A percentile compares a stretch with the other conserved stretches of the same genome.
Evolutionary conservation across 176 grass and related monocot genomes (phyloP).

Genomic region (Cocos nucifera): DNA sequence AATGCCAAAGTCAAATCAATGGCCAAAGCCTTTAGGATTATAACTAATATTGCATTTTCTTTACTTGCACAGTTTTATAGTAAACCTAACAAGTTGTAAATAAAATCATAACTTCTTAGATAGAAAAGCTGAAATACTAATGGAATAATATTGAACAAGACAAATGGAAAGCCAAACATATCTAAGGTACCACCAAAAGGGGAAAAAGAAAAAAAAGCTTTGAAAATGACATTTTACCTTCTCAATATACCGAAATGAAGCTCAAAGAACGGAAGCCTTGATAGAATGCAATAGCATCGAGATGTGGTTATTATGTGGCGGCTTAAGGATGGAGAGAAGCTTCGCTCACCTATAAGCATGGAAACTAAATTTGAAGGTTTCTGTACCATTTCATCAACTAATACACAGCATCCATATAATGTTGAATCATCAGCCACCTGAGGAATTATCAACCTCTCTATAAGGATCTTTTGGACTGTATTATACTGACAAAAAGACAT

Average conservation of each 20-base stretch:
- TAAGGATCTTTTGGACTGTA: neutral
- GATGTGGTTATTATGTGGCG: conserved; percentile 82
- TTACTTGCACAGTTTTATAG: too few relatives aligned
- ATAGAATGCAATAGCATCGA: conserved; percentile 94
- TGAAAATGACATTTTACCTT: conserved; percentile 43
- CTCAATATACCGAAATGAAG: conserved; percentile 90
- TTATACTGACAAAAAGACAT: neutral
- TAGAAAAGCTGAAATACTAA: too few relatives aligned
- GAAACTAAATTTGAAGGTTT: conserved; percentile 86
- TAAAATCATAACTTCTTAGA: too few relatives aligned
- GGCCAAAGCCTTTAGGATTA: too few relatives aligned
- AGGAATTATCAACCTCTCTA: conserved; percentile 20
- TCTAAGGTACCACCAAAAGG: neutral
- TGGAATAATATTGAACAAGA: too few relatives aligned
- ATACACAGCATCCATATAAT: conserved; percentile 91
- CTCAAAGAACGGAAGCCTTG: conserved; percentile 91
- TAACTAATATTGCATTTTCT: too few relatives aligned
- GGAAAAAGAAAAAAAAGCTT: neutral
- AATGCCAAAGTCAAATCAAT: too few relatives aligned
- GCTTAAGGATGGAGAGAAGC: conserved; percentile 43
- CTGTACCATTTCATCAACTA: conserved; percentile 95
- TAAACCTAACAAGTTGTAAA: too few relatives aligned
- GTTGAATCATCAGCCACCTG: conserved; percentile 93
- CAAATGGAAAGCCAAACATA: too few relatives aligned
- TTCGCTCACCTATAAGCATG: conserved; percentile 54